phyloP scores from a whole-genome alignment of 495 filamentous ascomycete genomes.

The Entonaema liquescens region DNA sequence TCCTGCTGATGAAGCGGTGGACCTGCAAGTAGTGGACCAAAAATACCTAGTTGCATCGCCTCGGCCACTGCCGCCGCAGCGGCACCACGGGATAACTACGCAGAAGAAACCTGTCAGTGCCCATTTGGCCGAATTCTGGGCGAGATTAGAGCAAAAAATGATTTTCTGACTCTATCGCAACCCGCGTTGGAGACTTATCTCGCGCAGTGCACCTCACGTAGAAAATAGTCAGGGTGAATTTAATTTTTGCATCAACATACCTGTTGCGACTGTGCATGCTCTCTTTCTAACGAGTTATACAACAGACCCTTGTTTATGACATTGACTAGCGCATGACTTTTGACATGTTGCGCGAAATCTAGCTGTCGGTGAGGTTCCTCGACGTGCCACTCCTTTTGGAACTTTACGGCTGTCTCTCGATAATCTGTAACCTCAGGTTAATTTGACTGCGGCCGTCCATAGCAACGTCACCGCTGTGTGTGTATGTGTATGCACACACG shows the following conservation, averaged over 20 bases:
- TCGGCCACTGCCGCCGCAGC: slow-evolving; percentile 54
- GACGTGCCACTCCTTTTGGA: slow-evolving; percentile 83
- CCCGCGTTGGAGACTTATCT: slow-evolving; percentile 37
- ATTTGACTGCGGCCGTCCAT: slow-evolving; percentile 41
- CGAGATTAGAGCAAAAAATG: slow-evolving; percentile 38
- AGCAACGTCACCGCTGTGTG: slow-evolving; percentile 29
- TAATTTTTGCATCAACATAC: slow-evolving; percentile 54
- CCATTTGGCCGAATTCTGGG: slow-evolving; percentile 44
- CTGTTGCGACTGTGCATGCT: slow-evolving; percentile 66
- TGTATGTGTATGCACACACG: neutral
- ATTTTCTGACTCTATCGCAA: slow-evolving; percentile 38
- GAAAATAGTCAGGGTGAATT: slow-evolving; percentile 8
- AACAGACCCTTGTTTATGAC: slow-evolving; percentile 80
- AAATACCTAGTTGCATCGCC: slow-evolving; percentile 55
- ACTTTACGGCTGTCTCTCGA: slow-evolving; percentile 77
- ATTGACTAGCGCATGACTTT: slow-evolving; percentile 75
- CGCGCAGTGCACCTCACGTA: slow-evolving; percentile 42
- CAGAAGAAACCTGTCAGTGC: slow-evolving; percentile 53
- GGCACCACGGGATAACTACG: slow-evolving; percentile 57
- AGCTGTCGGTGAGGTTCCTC: slow-evolving; percentile 73
- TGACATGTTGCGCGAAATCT: slow-evolving; percentile 78
- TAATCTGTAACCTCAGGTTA: slow-evolving; percentile 60
- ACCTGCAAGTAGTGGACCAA: slow-evolving; percentile 57
- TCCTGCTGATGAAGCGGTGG: slow-evolving; percentile 45
- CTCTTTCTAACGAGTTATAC: slow-evolving; percentile 70